These are phyloP conservation scores for Mercurialis annua DNA, from an alignment of 345 rosid species.

Conservation along the genomic window DNA sequence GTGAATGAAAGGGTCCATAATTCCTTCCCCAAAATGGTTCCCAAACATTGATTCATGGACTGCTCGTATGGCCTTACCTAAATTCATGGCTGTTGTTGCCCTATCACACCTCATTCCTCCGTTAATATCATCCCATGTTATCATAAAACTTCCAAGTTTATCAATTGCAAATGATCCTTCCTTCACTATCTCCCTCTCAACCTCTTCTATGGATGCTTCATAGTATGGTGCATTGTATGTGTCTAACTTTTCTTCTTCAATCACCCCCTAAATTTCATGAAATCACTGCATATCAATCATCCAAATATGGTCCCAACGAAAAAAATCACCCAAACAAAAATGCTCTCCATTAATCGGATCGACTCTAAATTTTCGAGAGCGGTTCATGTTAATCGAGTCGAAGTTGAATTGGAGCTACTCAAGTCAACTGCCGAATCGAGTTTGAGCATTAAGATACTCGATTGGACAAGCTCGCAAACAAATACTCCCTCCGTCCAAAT, in stretches of 20 bases:
- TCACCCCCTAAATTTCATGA: constrained; percentile 25
- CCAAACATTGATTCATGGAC: constrained; percentile 35
- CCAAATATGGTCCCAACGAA: neutral
- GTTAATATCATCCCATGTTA: constrained; percentile 32
- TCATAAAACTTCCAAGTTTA: constrained; percentile 12
- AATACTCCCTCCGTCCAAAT: too few species aligned
- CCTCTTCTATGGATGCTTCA: constrained; percentile 35
- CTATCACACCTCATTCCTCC: constrained; percentile 26
- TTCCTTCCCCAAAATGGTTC: constrained; percentile 32
- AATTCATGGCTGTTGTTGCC: constrained; percentile 23
- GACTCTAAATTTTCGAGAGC: too few species aligned
- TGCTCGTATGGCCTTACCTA: constrained; percentile 34
- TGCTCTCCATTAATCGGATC: too few species aligned
- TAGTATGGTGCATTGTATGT: constrained; percentile 36
- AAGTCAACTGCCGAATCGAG: too few species aligned
- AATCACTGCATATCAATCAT: neutral
- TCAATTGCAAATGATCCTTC: constrained; percentile 39
- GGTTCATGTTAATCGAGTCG: too few species aligned
- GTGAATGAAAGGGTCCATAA: constrained; percentile 33
- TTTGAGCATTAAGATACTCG: too few species aligned
- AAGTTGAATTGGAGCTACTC: too few species aligned
- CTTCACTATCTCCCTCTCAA: constrained; percentile 31
- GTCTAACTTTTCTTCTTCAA: constrained; percentile 38
- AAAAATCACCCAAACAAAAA: too few species aligned
- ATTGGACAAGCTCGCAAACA: too few species aligned